Evolutionary conservation across 305 asterid genomes (phyloP).

Genomic region (Lippia alba): DNA sequence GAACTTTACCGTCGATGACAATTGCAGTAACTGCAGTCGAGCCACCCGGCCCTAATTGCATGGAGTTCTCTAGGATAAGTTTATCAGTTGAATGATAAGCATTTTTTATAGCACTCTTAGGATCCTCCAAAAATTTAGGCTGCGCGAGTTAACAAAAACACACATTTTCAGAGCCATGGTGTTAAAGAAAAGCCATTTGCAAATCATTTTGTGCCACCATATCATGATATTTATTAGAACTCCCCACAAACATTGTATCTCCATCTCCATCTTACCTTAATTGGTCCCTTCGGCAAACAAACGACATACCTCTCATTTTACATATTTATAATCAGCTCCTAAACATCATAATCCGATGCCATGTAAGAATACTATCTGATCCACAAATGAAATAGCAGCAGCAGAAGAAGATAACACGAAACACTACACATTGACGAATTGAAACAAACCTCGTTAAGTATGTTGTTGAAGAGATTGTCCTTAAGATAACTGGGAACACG

Average conservation of each 20-base stretch:
- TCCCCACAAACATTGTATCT: too few species aligned
- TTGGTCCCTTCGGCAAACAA: too few species aligned
- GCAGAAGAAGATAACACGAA: not conserved
- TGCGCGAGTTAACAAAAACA: conserved; percentile 36
- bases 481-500: conserved; percentile 76
- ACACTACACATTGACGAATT: not conserved
- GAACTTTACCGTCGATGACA: conserved; percentile 76
- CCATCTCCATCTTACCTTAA: too few species aligned
- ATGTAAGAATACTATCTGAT: conserved; percentile 3
- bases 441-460: conserved; percentile 65
- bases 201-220: too few species aligned
- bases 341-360: too few species aligned
- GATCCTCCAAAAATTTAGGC: conserved; percentile 84
- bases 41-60: conserved; percentile 88
- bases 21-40: conserved; percentile 94
- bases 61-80: conserved; percentile 67
- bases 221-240: too few species aligned
- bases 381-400: conserved; percentile 10
- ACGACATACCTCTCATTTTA: too few species aligned
- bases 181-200: too few species aligned
- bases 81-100: conserved; percentile 72
- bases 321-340: too few species aligned
- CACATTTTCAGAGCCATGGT: conserved; percentile 11
- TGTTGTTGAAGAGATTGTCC: conserved; percentile 79
- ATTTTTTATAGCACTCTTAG: conserved; percentile 60